Evolutionary conservation across 352 stramenopile species (phyloP), one percentile per base, ranked within the genome.

Genomic region (Peronospora belbahrii): DNA sequence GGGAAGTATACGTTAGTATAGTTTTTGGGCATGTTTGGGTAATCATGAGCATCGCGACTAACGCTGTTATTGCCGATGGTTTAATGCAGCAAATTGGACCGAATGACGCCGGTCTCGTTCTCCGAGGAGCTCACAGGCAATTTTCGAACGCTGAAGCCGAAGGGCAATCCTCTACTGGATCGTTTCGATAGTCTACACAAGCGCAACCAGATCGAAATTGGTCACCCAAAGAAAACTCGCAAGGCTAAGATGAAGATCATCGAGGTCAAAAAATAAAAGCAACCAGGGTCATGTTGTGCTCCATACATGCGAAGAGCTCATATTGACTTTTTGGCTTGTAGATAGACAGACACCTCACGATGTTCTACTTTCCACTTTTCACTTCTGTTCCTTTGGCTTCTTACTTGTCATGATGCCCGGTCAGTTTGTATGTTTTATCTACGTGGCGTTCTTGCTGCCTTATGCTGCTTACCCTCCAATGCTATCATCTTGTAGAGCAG

Each of bases 181-280:
- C 78, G 82, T 23, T 91, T 84, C 54, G 82, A 93, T 58, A 89
- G 74, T 66, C 53, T 93, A 39, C 82, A 88, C 74, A 88, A 89
- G 67, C 79, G 82, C 48, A 93, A 91, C 59, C 67, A 84, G 74
- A 85, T 93, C 46, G 61, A 86, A 34, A 70, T 86, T 46, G 83
- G 80, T 25, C 59, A 72, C 24, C 69, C 71, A n/a, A 68, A 62
- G 38, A 65, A 70, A 51, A 79, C 72, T 19, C 59, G 61, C 57
- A 89, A 89, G 62, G 59, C 62, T 48, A 89, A 89, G 65, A 60
- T 87, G 46, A 79, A 73, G 49, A 85, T 87, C 45, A 85, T 88
- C 52, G 75, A 87, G 47, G 65, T 59, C 22, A 88, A 83, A 56
- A 88, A 88, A 65, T 88, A n/a, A 83, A 23, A 57, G 41, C 36